Base-by-base conservation (phyloP, 129 eudicot species). In the Artemisia annua region DNA sequence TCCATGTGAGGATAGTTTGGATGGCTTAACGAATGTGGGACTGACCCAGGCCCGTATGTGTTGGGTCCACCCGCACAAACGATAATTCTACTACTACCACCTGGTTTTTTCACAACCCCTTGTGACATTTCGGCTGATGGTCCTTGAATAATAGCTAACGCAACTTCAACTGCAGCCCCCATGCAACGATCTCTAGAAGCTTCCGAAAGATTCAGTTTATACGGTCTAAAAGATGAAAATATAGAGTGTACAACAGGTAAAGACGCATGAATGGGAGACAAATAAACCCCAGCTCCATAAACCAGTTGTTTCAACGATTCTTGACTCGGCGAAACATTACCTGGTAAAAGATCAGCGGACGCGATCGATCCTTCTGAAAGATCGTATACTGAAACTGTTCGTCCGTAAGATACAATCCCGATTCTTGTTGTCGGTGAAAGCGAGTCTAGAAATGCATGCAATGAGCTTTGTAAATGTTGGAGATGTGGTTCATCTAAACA, bases 11-110 rank as follows among this genome's bases (percentile, higher is more conserved):
- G 91, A 72, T 94, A 94, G 70, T 94, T 94, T n/a, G 98, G 96
- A 77, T 94, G 98, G 51, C 68, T 77, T 32, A 81, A 82, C 11
- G 96, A 94, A 76, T 90, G 91, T 11, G 96, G 98, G 72, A 94
- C 89, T 9, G 98, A 86, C 32, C 98, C 97, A 22, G 98, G 98
- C 30, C 98, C 98, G 53, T 80, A 85, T 1, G 98, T 90, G 75
- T 83, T 84, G 5, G 98, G 98, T 24, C 98, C 98, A 26, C 96
- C 97, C 43, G 97, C 93, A 74, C 98, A 94, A 11, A 94, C 97
- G 32, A 94, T 86, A 11, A 90, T 79, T 70, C 98, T 81, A 76
- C 93, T 83, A 83, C 88, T 86, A 22, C 93, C 97, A 67, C 98
- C 98, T 1, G 88, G 83, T 48, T 92, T 88, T 83, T 88, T 94